A percentile compares a stretch with the other conserved stretches of the same genome.
Conservation (phyloP, 1,284 basidiomycete genomes). For the Trametes polyzona region DNA sequence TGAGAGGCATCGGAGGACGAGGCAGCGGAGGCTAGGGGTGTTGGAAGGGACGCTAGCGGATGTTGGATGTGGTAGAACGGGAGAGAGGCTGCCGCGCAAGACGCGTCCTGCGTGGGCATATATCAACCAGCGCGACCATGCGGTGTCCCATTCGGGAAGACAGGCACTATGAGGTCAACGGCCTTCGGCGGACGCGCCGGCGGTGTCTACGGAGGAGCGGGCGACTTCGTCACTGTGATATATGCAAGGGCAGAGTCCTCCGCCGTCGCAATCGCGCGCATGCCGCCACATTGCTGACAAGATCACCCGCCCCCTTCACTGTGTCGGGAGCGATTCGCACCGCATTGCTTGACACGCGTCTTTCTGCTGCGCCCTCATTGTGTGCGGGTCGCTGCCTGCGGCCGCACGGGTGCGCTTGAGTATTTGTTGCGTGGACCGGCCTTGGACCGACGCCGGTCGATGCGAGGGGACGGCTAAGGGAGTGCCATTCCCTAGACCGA, state of each 20-base stretch:
- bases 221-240: constrained; percentile 4
- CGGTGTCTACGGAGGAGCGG: neutral
- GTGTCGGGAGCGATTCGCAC: neutral
- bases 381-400: too few species aligned
- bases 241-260: neutral
- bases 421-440: too few species aligned
- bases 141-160: neutral
- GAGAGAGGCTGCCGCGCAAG: neutral
- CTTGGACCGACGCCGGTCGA: too few species aligned
- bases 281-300: neutral
- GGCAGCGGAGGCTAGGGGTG: constrained; percentile 18
- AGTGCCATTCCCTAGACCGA: too few species aligned
- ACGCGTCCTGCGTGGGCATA: neutral
- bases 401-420: too few species aligned
- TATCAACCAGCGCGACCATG: neutral
- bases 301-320: neutral
- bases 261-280: neutral
- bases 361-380: neutral
- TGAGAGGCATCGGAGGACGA: constrained; percentile 28
- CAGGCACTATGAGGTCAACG: constrained; percentile 4
- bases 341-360: too few species aligned
- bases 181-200: neutral
- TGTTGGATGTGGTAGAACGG: constrained; percentile 7
- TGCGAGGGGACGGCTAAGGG: too few species aligned
- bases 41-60: constrained; percentile 13